Percentiles rank a stretch among this genome's conserved stretches.
These are phyloP conservation scores for Trypanosoma conorhini DNA, from an alignment of 208 protist species.

Conservation along the genomic window DNA sequence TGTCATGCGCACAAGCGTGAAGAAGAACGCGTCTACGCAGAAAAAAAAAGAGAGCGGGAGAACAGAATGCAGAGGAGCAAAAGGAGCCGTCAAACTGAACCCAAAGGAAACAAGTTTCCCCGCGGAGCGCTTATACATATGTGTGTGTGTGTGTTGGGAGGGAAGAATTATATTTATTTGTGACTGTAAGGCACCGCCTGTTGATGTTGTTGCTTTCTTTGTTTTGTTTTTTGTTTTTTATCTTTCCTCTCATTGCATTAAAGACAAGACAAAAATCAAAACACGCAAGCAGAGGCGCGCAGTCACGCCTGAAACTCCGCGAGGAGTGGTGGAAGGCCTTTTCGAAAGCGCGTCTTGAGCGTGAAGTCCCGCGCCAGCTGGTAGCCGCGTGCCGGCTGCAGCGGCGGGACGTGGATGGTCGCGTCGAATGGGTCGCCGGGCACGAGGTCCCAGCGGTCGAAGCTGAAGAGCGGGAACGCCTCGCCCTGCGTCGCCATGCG, in stretches of 20 bases:
- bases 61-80: conserved; percentile 1
- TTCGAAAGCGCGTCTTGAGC: conserved; percentile 98
- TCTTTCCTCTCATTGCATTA: conserved; percentile 4
- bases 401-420: conserved; percentile 92
- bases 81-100: neutral
- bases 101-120: neutral
- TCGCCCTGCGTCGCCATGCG: conserved; percentile 97
- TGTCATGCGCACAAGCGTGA: neutral
- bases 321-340: conserved; percentile 88
- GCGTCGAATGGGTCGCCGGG: conserved; percentile 99
- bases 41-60: neutral
- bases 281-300: neutral
- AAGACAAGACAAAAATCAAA: conserved; percentile 1
- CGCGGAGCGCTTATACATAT: neutral
- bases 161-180: neutral
- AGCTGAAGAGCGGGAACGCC: conserved; percentile 93
- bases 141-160: neutral
- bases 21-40: neutral
- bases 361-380: conserved; percentile 99
- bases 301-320: conserved; percentile 41
- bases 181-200: neutral
- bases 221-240: neutral
- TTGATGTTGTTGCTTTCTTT: neutral
- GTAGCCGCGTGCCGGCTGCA: conserved; percentile 93
- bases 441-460: conserved; percentile 98